Evolutionary conservation across 2,329 filamentous ascomycete genomes (phyloP), one percentile per base, ranked within the genome.

Genomic region (Coniella lustricola): DNA sequence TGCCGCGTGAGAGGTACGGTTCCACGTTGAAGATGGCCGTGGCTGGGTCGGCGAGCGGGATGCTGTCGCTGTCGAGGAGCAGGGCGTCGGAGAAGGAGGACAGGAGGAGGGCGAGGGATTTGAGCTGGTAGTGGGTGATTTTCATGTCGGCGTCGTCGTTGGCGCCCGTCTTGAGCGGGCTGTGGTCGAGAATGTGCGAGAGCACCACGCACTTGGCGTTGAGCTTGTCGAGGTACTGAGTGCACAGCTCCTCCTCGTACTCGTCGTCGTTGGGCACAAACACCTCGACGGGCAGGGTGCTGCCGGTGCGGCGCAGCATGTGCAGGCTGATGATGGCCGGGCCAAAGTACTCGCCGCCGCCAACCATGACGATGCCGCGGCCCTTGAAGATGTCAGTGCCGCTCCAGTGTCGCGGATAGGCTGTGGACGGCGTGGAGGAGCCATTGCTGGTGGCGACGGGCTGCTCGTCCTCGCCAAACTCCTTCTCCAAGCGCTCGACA

Each of bases 81-180:
- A 82, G 65, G 10, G 79, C 69, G 46, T 79, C 69, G 57, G 79
- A 73, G 54, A 80, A 82, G 3, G 75, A 74, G 1, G 77, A 79
- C 53, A 80, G 74, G 3, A 82, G 64, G 16, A 81, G 70, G 3
- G 77, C 67, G 54, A 80, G 73, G 33, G 74, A 67, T 59, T 81
- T 81, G 64, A 74, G 73, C 56, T 81, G 77, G 57, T 70, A 79
- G 35, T 52, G 50, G 17, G 50, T 50, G 17, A 52, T 46, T 18
- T 47, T 50, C 29, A 52, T 21, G 29, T 50, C 47, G 1, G 47
- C 47, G 13, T 50, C 39, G 29, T 47, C 48, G 16, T 42, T 41
- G 10, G 18, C 9, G 43, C 50, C 33, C 20, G 46, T 32, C 39
- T 50, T 50, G 39, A 52, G 32, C 33, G 41, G 25, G 34, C 50